Evolutionary conservation across 2,329 filamentous ascomycete species (phyloP).

Genomic region (Myriosclerotinia duriaeana): DNA sequence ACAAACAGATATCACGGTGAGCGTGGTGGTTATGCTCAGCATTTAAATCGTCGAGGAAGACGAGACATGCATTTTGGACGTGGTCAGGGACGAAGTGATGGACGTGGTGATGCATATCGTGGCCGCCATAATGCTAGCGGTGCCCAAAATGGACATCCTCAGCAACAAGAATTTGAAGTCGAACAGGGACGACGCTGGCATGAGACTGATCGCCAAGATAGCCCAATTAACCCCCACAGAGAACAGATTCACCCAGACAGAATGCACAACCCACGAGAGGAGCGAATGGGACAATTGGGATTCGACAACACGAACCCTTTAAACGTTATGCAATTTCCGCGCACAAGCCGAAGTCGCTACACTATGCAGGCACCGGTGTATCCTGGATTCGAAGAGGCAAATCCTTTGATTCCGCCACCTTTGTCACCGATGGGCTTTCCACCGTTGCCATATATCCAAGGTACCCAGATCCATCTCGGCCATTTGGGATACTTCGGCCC

Average conservation of each 20-base stretch:
- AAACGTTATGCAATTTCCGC: too few species aligned
- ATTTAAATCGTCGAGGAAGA: constrained; percentile 8
- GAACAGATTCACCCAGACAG: too few species aligned
- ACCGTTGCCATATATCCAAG: too few species aligned
- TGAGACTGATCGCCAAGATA: neutral
- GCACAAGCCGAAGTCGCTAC: neutral
- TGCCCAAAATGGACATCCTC: neutral
- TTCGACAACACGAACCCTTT: too few species aligned
- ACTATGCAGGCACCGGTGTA: neutral
- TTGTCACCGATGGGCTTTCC: neutral
- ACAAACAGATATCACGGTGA: neutral
- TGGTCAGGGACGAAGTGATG: constrained; percentile 4
- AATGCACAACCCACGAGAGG: too few species aligned
- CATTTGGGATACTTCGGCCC: too few species aligned
- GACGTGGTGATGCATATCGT: neutral
- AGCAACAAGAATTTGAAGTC: neutral
- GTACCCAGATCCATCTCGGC: too few species aligned
- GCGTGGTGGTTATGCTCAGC: neutral
- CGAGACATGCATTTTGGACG: constrained; percentile 6
- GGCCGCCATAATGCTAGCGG: neutral
- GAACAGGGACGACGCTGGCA: too few species aligned
- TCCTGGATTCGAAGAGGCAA: neutral
- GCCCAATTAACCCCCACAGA: too few species aligned
- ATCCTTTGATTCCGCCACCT: neutral
- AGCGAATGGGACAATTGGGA: too few species aligned